Evolutionary conservation across 2,329 filamentous ascomycete species (phyloP).

Genomic region (Pyricularia grisea): DNA sequence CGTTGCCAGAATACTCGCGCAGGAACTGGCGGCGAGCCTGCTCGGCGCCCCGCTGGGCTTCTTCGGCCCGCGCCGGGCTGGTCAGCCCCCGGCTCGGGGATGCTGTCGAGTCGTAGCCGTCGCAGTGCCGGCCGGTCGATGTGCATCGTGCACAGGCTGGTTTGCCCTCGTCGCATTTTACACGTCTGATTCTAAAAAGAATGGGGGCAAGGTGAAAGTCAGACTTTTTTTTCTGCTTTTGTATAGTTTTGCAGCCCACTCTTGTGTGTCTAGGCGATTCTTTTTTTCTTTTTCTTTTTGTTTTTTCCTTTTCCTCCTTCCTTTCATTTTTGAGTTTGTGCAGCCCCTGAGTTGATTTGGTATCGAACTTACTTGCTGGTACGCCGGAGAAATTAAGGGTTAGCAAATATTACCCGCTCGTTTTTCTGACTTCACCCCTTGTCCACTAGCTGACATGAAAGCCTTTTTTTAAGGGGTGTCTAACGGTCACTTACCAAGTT

Average conservation of each 20-base stretch:
- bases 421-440: neutral
- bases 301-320: neutral
- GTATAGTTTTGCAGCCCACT: neutral
- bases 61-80: conserved; percentile 10
- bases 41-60: conserved; percentile 11
- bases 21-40: conserved; percentile 16
- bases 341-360: neutral
- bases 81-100: conserved; percentile 7
- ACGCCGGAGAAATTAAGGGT: neutral
- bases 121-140: conserved; percentile 23
- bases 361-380: conserved; percentile 18
- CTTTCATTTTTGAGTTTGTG: neutral
- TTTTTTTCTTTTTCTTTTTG: neutral
- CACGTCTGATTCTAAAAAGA: conserved; percentile 20
- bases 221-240: conserved; percentile 12
- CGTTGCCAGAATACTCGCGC: conserved; percentile 15
- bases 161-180: conserved; percentile 26
- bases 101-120: conserved; percentile 22
- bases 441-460: neutral
- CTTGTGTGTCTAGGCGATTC: neutral
- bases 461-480: too few species aligned
- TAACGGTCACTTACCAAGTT: conserved; percentile 23
- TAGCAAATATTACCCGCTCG: conserved; percentile 2
- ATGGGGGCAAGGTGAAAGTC: neutral
- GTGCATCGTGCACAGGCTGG: conserved; percentile 23